These are phyloP conservation scores for Gloeopeniophorella convolvens DNA, from an alignment of 768 basidiomycete species.

Conservation along the genomic window DNA sequence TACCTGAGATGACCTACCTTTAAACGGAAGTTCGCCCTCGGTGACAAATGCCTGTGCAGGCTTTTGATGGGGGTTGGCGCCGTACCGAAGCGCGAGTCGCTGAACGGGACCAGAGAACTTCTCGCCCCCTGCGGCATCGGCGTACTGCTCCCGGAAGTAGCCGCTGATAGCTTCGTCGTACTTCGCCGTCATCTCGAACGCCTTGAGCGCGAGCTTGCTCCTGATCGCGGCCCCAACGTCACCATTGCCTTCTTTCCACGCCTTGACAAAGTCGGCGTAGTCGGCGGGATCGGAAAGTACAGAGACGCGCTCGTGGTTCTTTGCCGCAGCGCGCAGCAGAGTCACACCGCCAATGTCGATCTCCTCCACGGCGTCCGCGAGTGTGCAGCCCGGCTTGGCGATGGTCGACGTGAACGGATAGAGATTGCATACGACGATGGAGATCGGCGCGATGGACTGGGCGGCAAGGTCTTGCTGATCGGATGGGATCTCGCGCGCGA, in stretches of 20 bases:
- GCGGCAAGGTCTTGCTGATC: constrained; percentile 81
- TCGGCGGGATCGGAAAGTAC: constrained; percentile 86
- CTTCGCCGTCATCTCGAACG: constrained; percentile 91
- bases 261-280: constrained; percentile 73
- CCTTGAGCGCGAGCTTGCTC: constrained; percentile 86
- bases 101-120: constrained; percentile 67
- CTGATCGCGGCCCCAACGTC: constrained; percentile 65
- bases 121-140: constrained; percentile 67
- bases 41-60: constrained; percentile 95
- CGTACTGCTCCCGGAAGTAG: constrained; percentile 96
- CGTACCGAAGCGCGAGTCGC: constrained; percentile 83
- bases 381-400: constrained; percentile 80
- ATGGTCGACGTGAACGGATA: constrained; percentile 95
- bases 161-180: constrained; percentile 95
- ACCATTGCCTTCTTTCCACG: constrained; percentile 70
- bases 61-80: constrained; percentile 98
- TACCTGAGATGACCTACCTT: constrained; percentile 43
- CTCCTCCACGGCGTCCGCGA: constrained; percentile 92
- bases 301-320: constrained; percentile 92
- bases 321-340: constrained; percentile 93
- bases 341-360: constrained; percentile 99
- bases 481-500: constrained; percentile 85
- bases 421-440: constrained; percentile 97
- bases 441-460: constrained; percentile 86
- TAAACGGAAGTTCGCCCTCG: constrained; percentile 87